Percentiles rank a stretch among this genome's conserved stretches.
Evolutionary conservation across 768 basidiomycete species (phyloP).

Genomic region (Dictyophora rubrovolvata): DNA sequence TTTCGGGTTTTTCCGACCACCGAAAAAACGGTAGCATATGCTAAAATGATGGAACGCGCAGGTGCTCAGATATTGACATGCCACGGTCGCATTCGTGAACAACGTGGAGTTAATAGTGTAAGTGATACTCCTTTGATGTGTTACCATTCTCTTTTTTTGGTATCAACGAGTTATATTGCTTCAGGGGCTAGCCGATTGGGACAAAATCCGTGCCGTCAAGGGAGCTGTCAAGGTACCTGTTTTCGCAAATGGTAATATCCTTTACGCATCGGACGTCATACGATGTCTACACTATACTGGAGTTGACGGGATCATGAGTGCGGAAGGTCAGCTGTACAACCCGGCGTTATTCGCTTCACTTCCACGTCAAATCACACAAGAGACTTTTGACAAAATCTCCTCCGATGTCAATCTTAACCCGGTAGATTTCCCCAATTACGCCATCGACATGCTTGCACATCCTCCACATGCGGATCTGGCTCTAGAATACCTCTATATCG

Average conservation of each 20-base stretch:
- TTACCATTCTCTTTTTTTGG: background rate
- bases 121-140: slow-evolving; percentile 16
- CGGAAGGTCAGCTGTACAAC: slow-evolving; percentile 92
- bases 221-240: slow-evolving; percentile 84
- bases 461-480: slow-evolving; percentile 60
- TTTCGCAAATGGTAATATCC: slow-evolving; percentile 94
- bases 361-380: background rate
- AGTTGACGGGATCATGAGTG: slow-evolving; percentile 88
- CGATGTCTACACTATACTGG: slow-evolving; percentile 76
- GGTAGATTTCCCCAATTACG: slow-evolving; percentile 21
- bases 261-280: slow-evolving; percentile 75
- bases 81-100: slow-evolving; percentile 86
- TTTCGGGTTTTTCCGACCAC: slow-evolving; percentile 83
- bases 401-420: background rate
- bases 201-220: slow-evolving; percentile 85
- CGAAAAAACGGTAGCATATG: slow-evolving; percentile 87
- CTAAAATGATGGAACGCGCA: slow-evolving; percentile 89
- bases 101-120: slow-evolving; percentile 77
- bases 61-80: slow-evolving; percentile 94
- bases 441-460: slow-evolving; percentile 35
- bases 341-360: slow-evolving; percentile 53
- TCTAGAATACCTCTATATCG: slow-evolving; percentile 78
- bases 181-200: slow-evolving; percentile 82
- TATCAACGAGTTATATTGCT: slow-evolving; percentile 1
- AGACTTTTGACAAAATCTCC: background rate